Base-by-base conservation (phyloP, 2,329 filamentous ascomycete genomes). In the Torrubiellomyces zombiae region DNA sequence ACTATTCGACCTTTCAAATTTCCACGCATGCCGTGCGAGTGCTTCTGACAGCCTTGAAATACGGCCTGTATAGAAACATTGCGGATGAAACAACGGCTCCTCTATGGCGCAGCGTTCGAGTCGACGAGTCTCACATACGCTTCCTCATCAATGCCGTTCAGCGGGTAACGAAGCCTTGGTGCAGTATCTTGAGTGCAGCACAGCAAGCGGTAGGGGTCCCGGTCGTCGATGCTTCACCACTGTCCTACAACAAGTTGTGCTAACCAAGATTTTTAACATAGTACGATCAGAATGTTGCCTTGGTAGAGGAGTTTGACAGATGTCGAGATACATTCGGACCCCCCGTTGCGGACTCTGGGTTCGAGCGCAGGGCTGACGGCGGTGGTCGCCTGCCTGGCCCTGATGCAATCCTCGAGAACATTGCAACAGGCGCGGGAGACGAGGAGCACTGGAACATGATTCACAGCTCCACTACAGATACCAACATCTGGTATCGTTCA, bases 1-100 rank as follows among this genome's bases (percentile, higher is more conserved):
- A 48, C 20, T 42, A 38, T 15, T 43, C 44, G 12, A 40, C 45
- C 15, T 35, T 44, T n/a, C 43, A 48, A 16, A 38, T 48, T 29
- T 38, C 37, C 6, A 43, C 41, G 3, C 39, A 45, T 11, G 40
- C 38, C 11, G 36, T 48, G 5, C 39, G 42, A 7, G 41, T 55
- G 9, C 35, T 56, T 11, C 31, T 55, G 16, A 38, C 46, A 10
- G 48, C 51, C 13, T 32, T 47, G 15, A 43, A 52, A 22, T 42
- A 54, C 25, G 33, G 38, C 10, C 36, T 56, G 4, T 54, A 48
- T 27, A 37, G 38, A 21, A 38, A 53, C 19, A 29, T 55, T 9
- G 39, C 38, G 3, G 40, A 47, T 3, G 39, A 44, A 13, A 52
- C 48, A 10, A 53, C 51, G 1, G 51, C 47, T 6, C 50, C 52